A percentile compares a stretch with the other conserved stretches of the same genome.
Evolutionary conservation across 192 early-diverging fungal species (phyloP).

Genomic region (Entomortierella lignicola): DNA sequence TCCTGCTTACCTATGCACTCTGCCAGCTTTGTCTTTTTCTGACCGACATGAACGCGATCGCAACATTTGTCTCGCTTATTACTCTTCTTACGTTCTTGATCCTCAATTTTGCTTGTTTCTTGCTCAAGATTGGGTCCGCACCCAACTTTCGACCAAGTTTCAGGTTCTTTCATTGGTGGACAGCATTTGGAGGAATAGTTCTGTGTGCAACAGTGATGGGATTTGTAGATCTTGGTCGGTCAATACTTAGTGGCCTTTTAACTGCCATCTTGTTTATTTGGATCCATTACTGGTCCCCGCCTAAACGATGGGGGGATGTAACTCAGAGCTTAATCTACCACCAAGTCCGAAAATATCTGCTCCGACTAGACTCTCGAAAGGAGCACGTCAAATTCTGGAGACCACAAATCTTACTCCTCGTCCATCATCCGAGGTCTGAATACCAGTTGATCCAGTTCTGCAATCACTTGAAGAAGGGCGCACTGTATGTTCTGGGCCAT

Average conservation of each 20-base stretch:
- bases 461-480: conserved; percentile 78
- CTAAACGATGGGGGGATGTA: conserved; percentile 79
- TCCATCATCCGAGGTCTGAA: conserved; percentile 69
- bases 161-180: conserved; percentile 74
- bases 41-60: conserved; percentile 73
- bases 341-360: conserved; percentile 77
- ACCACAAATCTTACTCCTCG: conserved; percentile 74
- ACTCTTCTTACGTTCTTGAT: conserved; percentile 72
- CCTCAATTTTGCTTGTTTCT: conserved; percentile 73
- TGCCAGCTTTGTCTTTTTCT: conserved; percentile 67
- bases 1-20: conserved; percentile 58
- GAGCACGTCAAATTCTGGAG: conserved; percentile 81
- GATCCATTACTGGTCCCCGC: conserved; percentile 73
- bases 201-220: conserved; percentile 67
- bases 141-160: conserved; percentile 79
- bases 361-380: conserved; percentile 71
- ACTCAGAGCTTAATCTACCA: conserved; percentile 78
- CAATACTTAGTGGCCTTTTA: conserved; percentile 62
- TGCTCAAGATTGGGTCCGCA: conserved; percentile 72
- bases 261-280: conserved; percentile 67
- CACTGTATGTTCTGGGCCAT: conserved; percentile 74
- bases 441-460: conserved; percentile 72
- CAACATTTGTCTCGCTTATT: conserved; percentile 73
- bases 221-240: conserved; percentile 63
- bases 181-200: conserved; percentile 65